phyloP scores from a whole-genome alignment of 768 basidiomycete species.

The Leccinum incarnatum region DNA sequence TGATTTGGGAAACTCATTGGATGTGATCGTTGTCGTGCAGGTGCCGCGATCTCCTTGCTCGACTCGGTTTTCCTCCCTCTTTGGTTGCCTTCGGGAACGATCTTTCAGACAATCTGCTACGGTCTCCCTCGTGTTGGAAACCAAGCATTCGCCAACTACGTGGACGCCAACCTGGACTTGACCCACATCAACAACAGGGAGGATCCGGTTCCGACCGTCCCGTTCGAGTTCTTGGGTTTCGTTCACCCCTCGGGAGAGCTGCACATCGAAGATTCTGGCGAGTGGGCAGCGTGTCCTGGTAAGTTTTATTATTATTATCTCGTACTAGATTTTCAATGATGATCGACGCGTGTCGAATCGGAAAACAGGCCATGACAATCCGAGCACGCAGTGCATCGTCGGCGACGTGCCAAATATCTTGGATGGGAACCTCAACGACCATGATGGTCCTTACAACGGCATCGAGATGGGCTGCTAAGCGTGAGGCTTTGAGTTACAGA shows the following conservation, averaged over 20 bases:
- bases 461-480: slow-evolving; percentile 25
- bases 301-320: not conserved
- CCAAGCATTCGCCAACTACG: not conserved
- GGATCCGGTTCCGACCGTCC: slow-evolving; percentile 39
- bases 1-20: not conserved
- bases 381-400: slow-evolving; percentile 7
- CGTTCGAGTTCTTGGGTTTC: slow-evolving; percentile 38
- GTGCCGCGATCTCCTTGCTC: slow-evolving; percentile 35
- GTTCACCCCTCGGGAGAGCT: slow-evolving; percentile 41
- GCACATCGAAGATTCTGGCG: slow-evolving; percentile 43
- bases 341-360: not conserved
- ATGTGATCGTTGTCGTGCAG: slow-evolving; percentile 9
- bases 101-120: slow-evolving; percentile 21
- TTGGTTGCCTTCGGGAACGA: not conserved
- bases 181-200: slow-evolving; percentile 55
- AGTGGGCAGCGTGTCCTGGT: slow-evolving; percentile 59
- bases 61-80: not conserved
- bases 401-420: slow-evolving; percentile 41
- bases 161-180: slow-evolving; percentile 38
- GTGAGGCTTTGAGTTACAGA: no score
- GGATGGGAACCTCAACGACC: slow-evolving; percentile 40
- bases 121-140: not conserved
- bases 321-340: not conserved
- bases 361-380: no score
- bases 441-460: slow-evolving; percentile 40